Evolutionary conservation across 2,329 filamentous ascomycete species (phyloP), one percentile per base, ranked within the genome.

Genomic region (Exserohilum rostratum): DNA sequence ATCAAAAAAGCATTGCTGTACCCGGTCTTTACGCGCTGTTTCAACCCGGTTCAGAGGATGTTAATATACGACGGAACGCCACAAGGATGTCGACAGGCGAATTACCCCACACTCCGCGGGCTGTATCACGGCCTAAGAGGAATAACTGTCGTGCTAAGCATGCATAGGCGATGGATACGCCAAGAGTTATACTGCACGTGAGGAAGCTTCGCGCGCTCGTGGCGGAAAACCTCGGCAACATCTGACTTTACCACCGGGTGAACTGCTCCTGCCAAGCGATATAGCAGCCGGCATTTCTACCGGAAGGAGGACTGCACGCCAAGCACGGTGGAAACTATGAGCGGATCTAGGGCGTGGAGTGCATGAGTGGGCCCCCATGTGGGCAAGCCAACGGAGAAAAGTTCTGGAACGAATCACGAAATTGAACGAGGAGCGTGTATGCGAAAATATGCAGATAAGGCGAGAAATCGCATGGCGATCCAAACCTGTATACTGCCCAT

Each of bases 21-120:
- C 34, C 51, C 51, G 51, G 46, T 42, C 35, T 55, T 55, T 51
- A 46, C 40, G 46, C 52, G 46, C 47, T 51, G 27, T 42, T 18
- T 35, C 20, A 40, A 50, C 40, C 39, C 29, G 52, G 52, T 46
- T 55, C 47, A 38, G 40, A 55, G 46, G 46, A 55, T 25, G 46
- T 55, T 55, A 51, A 55, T 55, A 55, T 55, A 45, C 22, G 22
- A 51, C 35, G 22, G 17, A 29, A 35, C 34, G 52, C 52, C 52
- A 55, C 51, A 30, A 45, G 15, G 33, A 34, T 33, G 50, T 9
- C 7, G 6, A 18, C 29, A 35, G 33, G 34, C 15, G 31, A 46
- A 40, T 30, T 30, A 46, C 46, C 52, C 52, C 52, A 55, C 34
- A 55, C 33, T 40, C 29, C 10, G 34, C 34, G 17, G 34, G 34